Percentiles rank a stretch among this genome's conserved stretches.
Conservation (phyloP, 1,284 basidiomycete species). For the Dichomitus squalens region DNA sequence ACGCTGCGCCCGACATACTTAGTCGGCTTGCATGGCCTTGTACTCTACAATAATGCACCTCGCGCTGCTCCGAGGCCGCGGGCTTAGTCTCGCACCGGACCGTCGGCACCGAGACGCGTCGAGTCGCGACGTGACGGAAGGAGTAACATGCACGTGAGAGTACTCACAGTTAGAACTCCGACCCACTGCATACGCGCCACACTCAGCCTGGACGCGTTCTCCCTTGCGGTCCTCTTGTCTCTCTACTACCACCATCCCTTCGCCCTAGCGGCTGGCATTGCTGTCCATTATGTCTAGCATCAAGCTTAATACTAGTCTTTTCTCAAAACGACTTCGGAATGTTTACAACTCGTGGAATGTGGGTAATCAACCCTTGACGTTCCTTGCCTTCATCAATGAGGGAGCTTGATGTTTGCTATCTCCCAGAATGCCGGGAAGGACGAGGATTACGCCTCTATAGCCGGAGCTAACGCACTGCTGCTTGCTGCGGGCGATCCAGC, state of each 20-base stretch:
- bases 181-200: slow-evolving; percentile 24
- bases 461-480: slow-evolving; percentile 71
- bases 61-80: no score
- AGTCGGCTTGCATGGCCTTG: background rate
- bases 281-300: slow-evolving; percentile 40
- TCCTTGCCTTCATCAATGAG: background rate
- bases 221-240: slow-evolving; percentile 13
- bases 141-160: slow-evolving; percentile 15
- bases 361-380: slow-evolving; percentile 32
- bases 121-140: slow-evolving; percentile 19
- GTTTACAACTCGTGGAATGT: slow-evolving; percentile 80
- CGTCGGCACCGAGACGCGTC: slow-evolving; percentile 11
- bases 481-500: slow-evolving; percentile 84
- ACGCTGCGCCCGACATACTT: no score
- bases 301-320: slow-evolving; percentile 52
- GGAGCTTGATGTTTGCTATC: slow-evolving; percentile 11
- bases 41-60: no score
- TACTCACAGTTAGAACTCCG: slow-evolving; percentile 17
- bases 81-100: no score
- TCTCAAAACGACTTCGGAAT: slow-evolving; percentile 66
- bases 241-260: slow-evolving; percentile 16
- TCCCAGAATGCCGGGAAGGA: slow-evolving; percentile 61
- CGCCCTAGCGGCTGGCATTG: slow-evolving; percentile 1
- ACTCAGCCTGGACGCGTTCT: slow-evolving; percentile 31
- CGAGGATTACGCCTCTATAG: slow-evolving; percentile 71